Evolutionary conservation across 2,329 filamentous ascomycete species (phyloP).

Genomic region (Diplodia corticola): DNA sequence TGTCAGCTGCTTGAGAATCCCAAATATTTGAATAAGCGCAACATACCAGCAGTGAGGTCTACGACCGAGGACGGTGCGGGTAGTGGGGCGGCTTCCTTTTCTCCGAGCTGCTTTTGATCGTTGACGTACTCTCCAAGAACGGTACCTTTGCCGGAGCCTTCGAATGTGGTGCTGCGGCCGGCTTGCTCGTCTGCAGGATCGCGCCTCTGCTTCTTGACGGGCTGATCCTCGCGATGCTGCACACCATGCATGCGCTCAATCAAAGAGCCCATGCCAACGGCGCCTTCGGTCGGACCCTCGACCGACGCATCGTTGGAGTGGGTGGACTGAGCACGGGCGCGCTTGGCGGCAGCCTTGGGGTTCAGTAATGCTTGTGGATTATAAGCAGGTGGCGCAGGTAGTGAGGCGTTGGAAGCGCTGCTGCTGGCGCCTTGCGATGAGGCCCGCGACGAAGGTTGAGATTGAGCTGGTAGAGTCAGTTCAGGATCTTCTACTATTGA

Average conservation of each 20-base stretch:
- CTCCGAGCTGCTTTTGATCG: constrained; percentile 46
- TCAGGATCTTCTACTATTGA: neutral
- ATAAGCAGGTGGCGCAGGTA: constrained; percentile 18
- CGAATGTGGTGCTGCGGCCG: constrained; percentile 37
- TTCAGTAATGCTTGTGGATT: constrained; percentile 39
- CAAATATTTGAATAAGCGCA: neutral
- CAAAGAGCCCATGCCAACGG: constrained; percentile 57
- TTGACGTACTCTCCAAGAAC: constrained; percentile 64
- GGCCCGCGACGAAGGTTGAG: neutral
- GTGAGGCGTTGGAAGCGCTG: constrained; percentile 3
- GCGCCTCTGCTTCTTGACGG: constrained; percentile 54
- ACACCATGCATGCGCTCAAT: constrained; percentile 78
- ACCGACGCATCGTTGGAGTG: neutral
- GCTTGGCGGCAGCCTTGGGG: constrained; percentile 35
- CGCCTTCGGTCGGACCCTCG: constrained; percentile 22
- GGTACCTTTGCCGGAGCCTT: constrained; percentile 53
- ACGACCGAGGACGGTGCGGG: constrained; percentile 41
- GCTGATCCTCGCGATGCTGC: constrained; percentile 61
- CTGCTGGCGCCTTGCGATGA: constrained; percentile 14
- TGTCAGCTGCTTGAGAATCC: neutral
- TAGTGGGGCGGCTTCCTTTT: constrained; percentile 43
- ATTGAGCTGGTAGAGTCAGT: neutral
- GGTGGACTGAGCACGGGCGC: constrained; percentile 29
- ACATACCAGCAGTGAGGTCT: constrained; percentile 42
- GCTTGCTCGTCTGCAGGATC: constrained; percentile 33